Evolutionary conservation across 192 early-diverging fungal genomes (phyloP), one percentile per base, ranked within the genome.

Genomic region (Entomortierella chlamydospora): DNA sequence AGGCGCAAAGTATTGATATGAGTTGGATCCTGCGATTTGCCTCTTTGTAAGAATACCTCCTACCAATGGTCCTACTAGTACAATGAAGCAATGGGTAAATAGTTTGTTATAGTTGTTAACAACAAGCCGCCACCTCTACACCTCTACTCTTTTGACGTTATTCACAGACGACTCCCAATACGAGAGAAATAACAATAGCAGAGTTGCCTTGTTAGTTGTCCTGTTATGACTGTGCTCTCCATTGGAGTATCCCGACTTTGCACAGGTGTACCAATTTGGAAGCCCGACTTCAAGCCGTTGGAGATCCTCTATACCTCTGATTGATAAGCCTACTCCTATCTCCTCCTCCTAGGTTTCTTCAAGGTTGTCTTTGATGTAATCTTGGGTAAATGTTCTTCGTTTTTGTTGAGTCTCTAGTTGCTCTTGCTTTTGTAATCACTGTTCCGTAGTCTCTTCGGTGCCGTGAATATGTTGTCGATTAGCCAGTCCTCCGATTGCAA

Each of bases 401-500:
- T 17, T 2, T 43, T 59, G 57, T 25, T 42, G 20, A 34, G n/a
- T 12, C 10, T 31, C 18, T 34, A 17, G 0, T 37, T 49, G 54
- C 29, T 25, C 13, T 29, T 45, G 66, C 47, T 45, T 28, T 39
- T 47, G 12, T 20, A 18, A 28, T 17, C 33, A 17, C 23, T 29
- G 41, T 62, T 22, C 15, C 7, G 28, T 7, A 0, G 63, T 43
- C 7, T 42, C 12, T 25, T 74, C 37, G 0, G 43, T 23, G 49
- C 63, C 66, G n/a, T 77, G 43, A 4, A 50, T 13, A 6, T 77
- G 65, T 18, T 77, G 50, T 28, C 65, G 51, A 50, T 68, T 64
- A 0, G 73, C 59, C 0, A 77, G 33, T 33, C 63, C 73, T 10
- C 73, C 73, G 20, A 77, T 77, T 1, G 73, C 26, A 31, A 64